Conservation (phyloP, 163 green algal species). For the Chloroidium sp. region DNA sequence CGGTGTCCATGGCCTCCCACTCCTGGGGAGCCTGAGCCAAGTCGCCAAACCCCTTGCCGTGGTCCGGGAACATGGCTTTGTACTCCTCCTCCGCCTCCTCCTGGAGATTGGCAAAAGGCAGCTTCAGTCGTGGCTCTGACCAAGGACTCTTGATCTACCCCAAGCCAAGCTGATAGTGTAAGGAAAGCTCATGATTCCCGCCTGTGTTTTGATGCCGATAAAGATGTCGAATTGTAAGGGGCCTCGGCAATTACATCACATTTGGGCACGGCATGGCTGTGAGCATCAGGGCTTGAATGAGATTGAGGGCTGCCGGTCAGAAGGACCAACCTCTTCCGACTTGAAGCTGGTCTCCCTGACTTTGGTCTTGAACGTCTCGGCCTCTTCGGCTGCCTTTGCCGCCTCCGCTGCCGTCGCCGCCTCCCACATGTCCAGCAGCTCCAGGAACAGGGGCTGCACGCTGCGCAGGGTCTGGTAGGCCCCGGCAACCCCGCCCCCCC, state of each 20-base stretch:
- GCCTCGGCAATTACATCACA: no score
- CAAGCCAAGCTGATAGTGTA: no score
- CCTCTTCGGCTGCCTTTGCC: slow-evolving; percentile 52
- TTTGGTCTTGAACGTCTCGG: slow-evolving; percentile 80
- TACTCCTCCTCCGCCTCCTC: slow-evolving; percentile 69
- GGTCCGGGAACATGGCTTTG: slow-evolving; percentile 56
- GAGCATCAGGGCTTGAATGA: no score
- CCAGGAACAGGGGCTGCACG: slow-evolving; percentile 22
- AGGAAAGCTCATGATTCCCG: no score
- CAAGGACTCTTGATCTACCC: no score
- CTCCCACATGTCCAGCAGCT: slow-evolving; percentile 43
- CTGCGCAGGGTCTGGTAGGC: background rate
- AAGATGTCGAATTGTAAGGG: no score
- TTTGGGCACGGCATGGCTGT: no score
- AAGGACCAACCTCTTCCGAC: slow-evolving; percentile 47
- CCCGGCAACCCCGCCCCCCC: background rate
- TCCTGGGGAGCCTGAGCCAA: slow-evolving; percentile 21
- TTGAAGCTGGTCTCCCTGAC: slow-evolving; percentile 28
- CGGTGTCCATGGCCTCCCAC: background rate
- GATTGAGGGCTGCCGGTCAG: background rate
- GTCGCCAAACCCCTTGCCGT: slow-evolving; percentile 63
- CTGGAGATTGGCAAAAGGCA: slow-evolving; percentile 22
- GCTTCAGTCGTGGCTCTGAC: background rate
- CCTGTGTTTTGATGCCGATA: no score
- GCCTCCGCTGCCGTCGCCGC: slow-evolving; percentile 55